Evolutionary conservation across 2,329 filamentous ascomycete species (phyloP), one percentile per base, ranked within the genome.

Genomic region (Helicocarpus griseus): DNA sequence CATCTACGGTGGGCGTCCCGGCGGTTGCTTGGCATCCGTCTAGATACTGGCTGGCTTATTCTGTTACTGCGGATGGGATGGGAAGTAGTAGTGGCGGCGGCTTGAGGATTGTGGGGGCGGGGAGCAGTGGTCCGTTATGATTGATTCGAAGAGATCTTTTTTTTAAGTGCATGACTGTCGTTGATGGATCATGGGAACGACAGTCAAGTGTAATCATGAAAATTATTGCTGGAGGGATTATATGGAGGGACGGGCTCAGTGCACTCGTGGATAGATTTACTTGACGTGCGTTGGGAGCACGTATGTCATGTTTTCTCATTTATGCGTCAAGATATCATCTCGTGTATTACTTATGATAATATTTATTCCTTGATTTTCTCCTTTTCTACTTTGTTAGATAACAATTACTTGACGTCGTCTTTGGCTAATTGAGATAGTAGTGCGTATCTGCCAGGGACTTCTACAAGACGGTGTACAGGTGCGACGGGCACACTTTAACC

Each of bases 21-120:
- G 72, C 71, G 44, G 72, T 76, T 24, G 72, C 70, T 29, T 76
- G 73, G 73, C 73, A 76, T 64, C 73, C 73, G 2, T 71, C 66
- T 48, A 63, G 72, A 29, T 76, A 76, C 55, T 75, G 71, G 69
- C 57, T 76, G 53, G 73, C 73, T 7, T 76, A 75, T 60, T 73
- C 73, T 31, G 67, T 67, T 8, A 70, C 69, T 33, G 65, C 68
- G 17, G 72, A 75, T 59, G 66, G 65, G 7, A 62, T 62, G 13
- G 68, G 68, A 31, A 64, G 62, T 52, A 62, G 61, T 40, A 65
- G 64, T 26, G 61, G 68, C 22, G 69, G 67, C 2, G 72, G 72
- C 4, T 60, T 76, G 60, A 74, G 69, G 60, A 75, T 76, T 59
- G 65, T 76, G 24, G 73, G 73, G 39, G 72, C 71, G 48, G 72